phyloP scores from a whole-genome alignment of 805 yeast genomes.

The Zygoascus bituminiphila region DNA sequence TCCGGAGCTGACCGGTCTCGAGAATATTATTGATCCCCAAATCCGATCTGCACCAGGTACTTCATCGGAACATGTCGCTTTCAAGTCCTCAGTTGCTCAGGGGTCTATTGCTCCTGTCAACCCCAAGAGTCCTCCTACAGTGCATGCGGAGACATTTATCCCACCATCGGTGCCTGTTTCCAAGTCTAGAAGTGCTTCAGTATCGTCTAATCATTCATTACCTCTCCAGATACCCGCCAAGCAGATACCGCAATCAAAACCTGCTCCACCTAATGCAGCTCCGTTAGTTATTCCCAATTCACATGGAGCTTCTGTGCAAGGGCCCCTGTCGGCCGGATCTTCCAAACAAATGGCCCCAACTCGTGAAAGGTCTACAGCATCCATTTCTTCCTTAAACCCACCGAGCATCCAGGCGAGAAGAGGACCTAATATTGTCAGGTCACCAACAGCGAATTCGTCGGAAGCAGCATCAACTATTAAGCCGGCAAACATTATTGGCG shows the following conservation, averaged over 20 bases:
- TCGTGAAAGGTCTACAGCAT: background rate
- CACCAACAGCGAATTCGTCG: background rate
- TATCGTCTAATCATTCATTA: background rate
- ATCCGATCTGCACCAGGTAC: background rate
- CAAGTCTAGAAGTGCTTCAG: background rate
- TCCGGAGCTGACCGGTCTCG: slow-evolving; percentile 50
- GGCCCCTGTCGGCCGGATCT: slow-evolving; percentile 1
- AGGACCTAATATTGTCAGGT: background rate
- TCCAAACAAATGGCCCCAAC: background rate
- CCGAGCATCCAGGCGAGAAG: background rate
- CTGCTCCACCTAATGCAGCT: background rate
- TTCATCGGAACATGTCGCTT: background rate
- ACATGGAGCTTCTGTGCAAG: background rate
- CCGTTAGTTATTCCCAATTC: background rate
- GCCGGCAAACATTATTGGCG: background rate
- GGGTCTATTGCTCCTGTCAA: background rate
- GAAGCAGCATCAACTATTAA: background rate
- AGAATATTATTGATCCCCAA: slow-evolving; percentile 23
- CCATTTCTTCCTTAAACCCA: background rate
- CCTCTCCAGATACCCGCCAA: background rate
- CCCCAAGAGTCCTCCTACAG: background rate
- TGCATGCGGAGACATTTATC: background rate
- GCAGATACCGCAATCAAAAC: background rate
- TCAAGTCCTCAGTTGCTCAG: background rate
- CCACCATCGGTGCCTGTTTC: background rate